Percentiles rank a stretch among this genome's conserved stretches.
Conservation (phyloP, 768 basidiomycete genomes). For the Mrakia blollopis region DNA sequence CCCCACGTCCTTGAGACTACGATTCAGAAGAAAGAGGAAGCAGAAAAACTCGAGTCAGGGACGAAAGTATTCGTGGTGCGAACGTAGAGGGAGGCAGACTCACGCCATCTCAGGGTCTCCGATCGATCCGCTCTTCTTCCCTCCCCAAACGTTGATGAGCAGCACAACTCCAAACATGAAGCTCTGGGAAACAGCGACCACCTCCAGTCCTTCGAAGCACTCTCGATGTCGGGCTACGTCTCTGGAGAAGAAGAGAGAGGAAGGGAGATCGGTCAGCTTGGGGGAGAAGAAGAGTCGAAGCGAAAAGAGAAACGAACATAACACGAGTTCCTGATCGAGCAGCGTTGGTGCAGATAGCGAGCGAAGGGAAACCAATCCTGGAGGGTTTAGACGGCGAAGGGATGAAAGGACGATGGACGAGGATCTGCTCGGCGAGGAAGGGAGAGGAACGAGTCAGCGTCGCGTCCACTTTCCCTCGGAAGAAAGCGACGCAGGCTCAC, state of each 20-base stretch:
- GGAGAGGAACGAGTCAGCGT: neutral
- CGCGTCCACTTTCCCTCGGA: neutral
- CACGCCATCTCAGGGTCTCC: conserved; percentile 25
- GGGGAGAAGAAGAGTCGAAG: too few relatives aligned
- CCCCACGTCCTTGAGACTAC: neutral
- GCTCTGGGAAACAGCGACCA: neutral
- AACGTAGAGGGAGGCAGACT: neutral
- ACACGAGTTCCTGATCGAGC: conserved; percentile 70
- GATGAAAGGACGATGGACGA: conserved; percentile 74
- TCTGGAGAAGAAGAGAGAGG: conserved; percentile 2
- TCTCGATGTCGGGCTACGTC: conserved; percentile 1
- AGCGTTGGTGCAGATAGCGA: conserved; percentile 76
- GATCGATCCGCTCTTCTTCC: conserved; percentile 48
- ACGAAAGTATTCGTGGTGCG: neutral
- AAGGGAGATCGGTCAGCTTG: neutral
- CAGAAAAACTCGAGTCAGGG: neutral
- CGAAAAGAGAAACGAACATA: conserved; percentile 49
- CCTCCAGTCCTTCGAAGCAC: conserved; percentile 1
- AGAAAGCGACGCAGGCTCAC: neutral
- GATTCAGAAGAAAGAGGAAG: neutral
- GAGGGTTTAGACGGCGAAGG: conserved; percentile 56
- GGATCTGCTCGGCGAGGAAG: conserved; percentile 50
- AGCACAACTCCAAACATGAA: conserved; percentile 57
- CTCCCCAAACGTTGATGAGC: conserved; percentile 64
- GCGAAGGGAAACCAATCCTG: conserved; percentile 56